Evolutionary conservation across 1,284 basidiomycete species (phyloP).

Genomic region (Bondarzewia mesenterica): DNA sequence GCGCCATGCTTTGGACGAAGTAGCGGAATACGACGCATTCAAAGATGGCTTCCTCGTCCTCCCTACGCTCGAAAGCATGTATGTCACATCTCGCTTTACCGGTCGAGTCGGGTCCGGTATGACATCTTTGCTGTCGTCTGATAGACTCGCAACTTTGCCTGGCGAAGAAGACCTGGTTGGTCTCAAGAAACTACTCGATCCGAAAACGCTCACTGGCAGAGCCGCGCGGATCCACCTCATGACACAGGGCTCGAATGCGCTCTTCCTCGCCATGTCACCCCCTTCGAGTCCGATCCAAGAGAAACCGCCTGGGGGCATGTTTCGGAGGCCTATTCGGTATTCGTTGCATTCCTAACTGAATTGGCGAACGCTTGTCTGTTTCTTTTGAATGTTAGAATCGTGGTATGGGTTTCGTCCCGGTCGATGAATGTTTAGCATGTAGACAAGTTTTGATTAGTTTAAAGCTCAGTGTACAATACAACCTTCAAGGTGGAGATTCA

Average conservation of each 20-base stretch:
- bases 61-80: slow-evolving; percentile 28
- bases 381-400: too few relatives aligned
- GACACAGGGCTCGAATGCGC: slow-evolving; percentile 22
- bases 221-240: slow-evolving; percentile 24
- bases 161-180: slow-evolving; percentile 24
- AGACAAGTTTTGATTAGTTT: too few relatives aligned
- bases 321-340: neutral
- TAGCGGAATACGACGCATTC: slow-evolving; percentile 27
- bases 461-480: too few relatives aligned
- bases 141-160: slow-evolving; percentile 23
- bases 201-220: slow-evolving; percentile 21
- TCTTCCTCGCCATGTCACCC: slow-evolving; percentile 17
- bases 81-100: slow-evolving; percentile 5
- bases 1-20: slow-evolving; percentile 22
- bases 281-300: slow-evolving; percentile 6
- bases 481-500: too few relatives aligned
- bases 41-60: slow-evolving; percentile 25
- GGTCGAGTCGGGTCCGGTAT: neutral
- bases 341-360: neutral
- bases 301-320: slow-evolving; percentile 8
- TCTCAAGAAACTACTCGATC: slow-evolving; percentile 23
- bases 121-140: neutral
- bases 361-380: neutral
- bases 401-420: too few relatives aligned
- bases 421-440: too few relatives aligned